Evolutionary conservation across 805 yeast species (phyloP).

Genomic region (Komagataella kurtzmanii): DNA sequence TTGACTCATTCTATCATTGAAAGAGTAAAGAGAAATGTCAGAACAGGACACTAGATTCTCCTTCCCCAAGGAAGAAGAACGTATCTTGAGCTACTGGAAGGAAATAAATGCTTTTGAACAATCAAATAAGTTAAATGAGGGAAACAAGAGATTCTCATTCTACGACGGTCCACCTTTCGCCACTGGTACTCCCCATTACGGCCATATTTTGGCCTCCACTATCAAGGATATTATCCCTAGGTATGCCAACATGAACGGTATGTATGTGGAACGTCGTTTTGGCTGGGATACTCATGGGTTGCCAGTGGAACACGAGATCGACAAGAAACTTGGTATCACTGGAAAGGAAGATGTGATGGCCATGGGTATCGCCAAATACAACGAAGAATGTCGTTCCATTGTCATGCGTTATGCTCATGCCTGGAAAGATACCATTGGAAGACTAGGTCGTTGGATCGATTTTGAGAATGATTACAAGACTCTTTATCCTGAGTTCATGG

Average conservation of each 20-base stretch:
- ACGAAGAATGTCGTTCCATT: conserved; percentile 88
- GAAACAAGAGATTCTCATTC: conserved; percentile 77
- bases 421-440: conserved; percentile 88
- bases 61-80: conserved; percentile 86
- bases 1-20: not conserved
- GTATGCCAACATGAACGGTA: conserved; percentile 96
- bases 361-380: conserved; percentile 89
- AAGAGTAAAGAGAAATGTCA: conserved; percentile 10
- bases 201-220: conserved; percentile 93
- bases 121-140: conserved; percentile 72
- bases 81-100: conserved; percentile 69
- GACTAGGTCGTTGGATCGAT: conserved; percentile 98
- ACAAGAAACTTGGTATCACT: conserved; percentile 88
- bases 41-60: conserved; percentile 30
- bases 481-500: conserved; percentile 92
- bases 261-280: conserved; percentile 89
- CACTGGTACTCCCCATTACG: conserved; percentile 98
- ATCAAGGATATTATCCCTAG: conserved; percentile 96
- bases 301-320: conserved; percentile 97
- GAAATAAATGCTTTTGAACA: conserved; percentile 91
- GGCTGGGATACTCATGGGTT: conserved; percentile 99
- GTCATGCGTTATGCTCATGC: conserved; percentile 95
- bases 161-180: conserved; percentile 99
- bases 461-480: conserved; percentile 98
- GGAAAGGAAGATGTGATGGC: conserved; percentile 91